A percentile compares a stretch with the other conserved stretches of the same genome.
phyloP scores from a whole-genome alignment of 2,329 filamentous ascomycete species.

The Fusarium kyushuense region DNA sequence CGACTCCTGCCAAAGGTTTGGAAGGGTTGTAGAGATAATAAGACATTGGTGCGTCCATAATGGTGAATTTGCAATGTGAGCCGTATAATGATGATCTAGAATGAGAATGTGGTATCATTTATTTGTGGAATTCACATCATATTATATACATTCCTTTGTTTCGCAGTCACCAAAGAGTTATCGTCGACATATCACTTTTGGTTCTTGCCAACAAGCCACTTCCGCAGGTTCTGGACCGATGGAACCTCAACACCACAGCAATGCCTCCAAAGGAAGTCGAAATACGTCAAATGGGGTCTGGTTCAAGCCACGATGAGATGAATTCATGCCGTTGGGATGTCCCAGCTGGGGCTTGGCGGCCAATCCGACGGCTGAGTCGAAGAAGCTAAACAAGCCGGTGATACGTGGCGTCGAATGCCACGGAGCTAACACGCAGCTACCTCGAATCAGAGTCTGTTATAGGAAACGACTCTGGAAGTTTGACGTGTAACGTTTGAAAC shows the following conservation, averaged over 20 bases:
- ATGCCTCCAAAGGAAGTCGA: neutral
- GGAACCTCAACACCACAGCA: conserved; percentile 9
- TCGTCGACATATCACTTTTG: neutral
- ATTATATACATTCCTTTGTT: conserved; percentile 5
- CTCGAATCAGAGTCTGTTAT: conserved; percentile 2
- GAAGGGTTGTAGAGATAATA: conserved; percentile 40
- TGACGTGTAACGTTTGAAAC: conserved; percentile 12
- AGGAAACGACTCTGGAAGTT: conserved; percentile 1
- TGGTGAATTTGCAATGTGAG: accelerated
- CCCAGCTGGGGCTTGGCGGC: neutral
- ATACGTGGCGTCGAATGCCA: conserved; percentile 11
- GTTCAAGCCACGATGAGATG: conserved; percentile 9
- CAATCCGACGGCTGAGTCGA: neutral
- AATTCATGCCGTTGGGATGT: neutral
- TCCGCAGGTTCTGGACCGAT: neutral
- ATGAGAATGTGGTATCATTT: neutral
- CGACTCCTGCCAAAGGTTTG: conserved; percentile 29
- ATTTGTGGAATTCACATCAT: neutral
- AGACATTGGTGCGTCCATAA: conserved; percentile 24
- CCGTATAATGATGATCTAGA: neutral
- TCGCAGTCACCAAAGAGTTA: neutral
- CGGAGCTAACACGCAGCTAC: neutral
- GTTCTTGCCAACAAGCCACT: neutral
- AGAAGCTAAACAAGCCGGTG: conserved; percentile 6
- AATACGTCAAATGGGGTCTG: neutral